These are phyloP conservation scores for Pichia rugopelliculosa DNA, from an alignment of 805 yeast species.

Conservation along the genomic window DNA sequence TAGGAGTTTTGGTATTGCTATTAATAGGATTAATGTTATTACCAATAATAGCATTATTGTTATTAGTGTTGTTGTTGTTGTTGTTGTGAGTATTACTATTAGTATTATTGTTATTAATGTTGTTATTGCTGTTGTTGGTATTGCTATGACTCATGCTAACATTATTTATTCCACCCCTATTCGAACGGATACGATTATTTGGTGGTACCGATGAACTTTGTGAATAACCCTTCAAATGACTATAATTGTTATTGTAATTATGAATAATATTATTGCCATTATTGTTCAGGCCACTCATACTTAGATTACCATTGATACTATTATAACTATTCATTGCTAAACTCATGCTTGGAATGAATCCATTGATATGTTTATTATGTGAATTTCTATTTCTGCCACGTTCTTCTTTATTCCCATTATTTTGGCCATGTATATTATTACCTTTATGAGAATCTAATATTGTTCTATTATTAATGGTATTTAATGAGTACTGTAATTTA, in stretches of 20 bases:
- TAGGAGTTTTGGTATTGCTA: too few species aligned
- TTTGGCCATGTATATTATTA: neutral
- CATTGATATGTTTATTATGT: conserved; percentile 8
- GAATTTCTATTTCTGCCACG: conserved; percentile 10
- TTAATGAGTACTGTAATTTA: conserved; percentile 24
- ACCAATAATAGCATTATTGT: too few species aligned
- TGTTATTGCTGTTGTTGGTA: neutral
- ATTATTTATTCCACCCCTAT: neutral
- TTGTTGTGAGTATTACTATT: neutral
- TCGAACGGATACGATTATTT: conserved; percentile 7
- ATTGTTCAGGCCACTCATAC: neutral
- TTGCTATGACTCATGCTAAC: conserved; percentile 2
- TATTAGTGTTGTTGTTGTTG: neutral
- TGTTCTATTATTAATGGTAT: conserved; percentile 22
- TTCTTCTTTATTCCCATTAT: conserved; percentile 6
- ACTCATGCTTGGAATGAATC: neutral
- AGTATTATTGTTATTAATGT: conserved; percentile 8
- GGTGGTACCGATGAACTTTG: conserved; percentile 13
- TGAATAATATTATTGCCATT: neutral
- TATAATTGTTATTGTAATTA: neutral
- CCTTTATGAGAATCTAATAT: conserved; percentile 17
- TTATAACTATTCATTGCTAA: neutral
- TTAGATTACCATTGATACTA: neutral
- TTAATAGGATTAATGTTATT: too few species aligned
- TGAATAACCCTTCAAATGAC: neutral